A percentile compares a stretch with the other conserved stretches of the same genome.
Evolutionary conservation across 768 basidiomycete genomes (phyloP).

Genomic region (Russula emetica): DNA sequence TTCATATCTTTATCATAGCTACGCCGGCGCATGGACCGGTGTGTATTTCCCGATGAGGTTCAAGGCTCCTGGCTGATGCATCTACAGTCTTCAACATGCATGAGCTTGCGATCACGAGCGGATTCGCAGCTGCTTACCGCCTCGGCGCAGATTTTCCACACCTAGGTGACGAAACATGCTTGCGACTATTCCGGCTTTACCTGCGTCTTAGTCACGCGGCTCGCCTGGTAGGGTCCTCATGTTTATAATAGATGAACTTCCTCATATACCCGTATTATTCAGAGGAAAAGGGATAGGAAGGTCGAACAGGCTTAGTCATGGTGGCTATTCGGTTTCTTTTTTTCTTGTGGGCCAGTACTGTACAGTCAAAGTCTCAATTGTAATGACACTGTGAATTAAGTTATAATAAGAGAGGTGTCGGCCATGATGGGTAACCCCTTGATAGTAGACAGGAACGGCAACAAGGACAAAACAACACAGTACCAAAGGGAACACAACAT

Average conservation of each 20-base stretch:
- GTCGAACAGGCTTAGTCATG: conserved; percentile 25
- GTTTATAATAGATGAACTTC: neutral
- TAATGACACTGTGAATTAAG: neutral
- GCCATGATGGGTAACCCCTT: neutral
- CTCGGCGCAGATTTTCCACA: conserved; percentile 35
- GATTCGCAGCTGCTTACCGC: conserved; percentile 41
- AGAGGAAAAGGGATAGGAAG: conserved; percentile 33
- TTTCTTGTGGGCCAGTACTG: neutral
- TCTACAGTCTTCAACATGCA: conserved; percentile 36
- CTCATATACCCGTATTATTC: neutral
- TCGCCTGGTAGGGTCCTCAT: conserved; percentile 29
- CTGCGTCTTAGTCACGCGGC: conserved; percentile 32
- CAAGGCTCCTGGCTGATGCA: neutral
- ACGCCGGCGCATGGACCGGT: conserved; percentile 36
- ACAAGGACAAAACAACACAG: neutral
- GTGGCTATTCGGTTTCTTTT: neutral
- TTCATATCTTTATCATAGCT: conserved; percentile 22
- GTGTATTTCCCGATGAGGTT: conserved; percentile 9
- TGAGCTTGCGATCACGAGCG: conserved; percentile 39
- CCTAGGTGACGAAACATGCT: conserved; percentile 34
- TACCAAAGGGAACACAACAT: conserved; percentile 9
- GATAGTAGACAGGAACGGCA: neutral
- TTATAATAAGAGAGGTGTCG: neutral
- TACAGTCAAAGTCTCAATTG: neutral
- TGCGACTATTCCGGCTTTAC: conserved; percentile 33